phyloP scores from a whole-genome alignment of 768 basidiomycete species.

The Butyriboletus loyo region DNA sequence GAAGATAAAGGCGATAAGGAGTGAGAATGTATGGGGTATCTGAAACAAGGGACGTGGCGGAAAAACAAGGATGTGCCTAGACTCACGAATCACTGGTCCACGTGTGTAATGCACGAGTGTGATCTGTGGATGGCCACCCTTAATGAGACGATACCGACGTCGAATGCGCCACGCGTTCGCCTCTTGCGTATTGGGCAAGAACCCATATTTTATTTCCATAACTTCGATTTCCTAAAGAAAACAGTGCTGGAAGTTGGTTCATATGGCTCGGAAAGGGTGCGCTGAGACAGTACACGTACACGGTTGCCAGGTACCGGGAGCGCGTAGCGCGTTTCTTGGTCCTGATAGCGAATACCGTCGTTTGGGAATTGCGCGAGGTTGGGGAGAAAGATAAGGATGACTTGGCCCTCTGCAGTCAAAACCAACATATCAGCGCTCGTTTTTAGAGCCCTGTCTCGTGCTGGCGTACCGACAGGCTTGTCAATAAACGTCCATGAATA shows the following conservation, averaged over 20 bases:
- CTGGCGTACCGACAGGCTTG: slow-evolving; percentile 61
- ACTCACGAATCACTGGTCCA: slow-evolving; percentile 61
- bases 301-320: slow-evolving; percentile 49
- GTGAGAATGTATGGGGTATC: slow-evolving; percentile 10
- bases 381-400: slow-evolving; percentile 64
- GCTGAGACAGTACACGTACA: slow-evolving; percentile 40
- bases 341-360: slow-evolving; percentile 77
- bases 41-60: slow-evolving; percentile 17
- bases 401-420: slow-evolving; percentile 52
- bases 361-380: slow-evolving; percentile 59
- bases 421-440: neutral
- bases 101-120: slow-evolving; percentile 75
- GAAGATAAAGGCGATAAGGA: slow-evolving; percentile 13
- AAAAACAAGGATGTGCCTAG: slow-evolving; percentile 1
- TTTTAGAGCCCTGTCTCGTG: neutral
- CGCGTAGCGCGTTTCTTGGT: slow-evolving; percentile 60
- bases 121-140: slow-evolving; percentile 72
- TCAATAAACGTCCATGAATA: slow-evolving; percentile 77
- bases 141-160: slow-evolving; percentile 66
- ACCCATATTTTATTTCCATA: slow-evolving; percentile 69
- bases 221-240: slow-evolving; percentile 70
- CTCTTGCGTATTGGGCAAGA: slow-evolving; percentile 65
- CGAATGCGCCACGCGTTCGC: slow-evolving; percentile 63
- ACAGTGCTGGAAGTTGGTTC: neutral
- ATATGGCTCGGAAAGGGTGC: neutral